Base-by-base conservation (phyloP, 768 basidiomycete genomes). In the Clathrus columnatus region DNA sequence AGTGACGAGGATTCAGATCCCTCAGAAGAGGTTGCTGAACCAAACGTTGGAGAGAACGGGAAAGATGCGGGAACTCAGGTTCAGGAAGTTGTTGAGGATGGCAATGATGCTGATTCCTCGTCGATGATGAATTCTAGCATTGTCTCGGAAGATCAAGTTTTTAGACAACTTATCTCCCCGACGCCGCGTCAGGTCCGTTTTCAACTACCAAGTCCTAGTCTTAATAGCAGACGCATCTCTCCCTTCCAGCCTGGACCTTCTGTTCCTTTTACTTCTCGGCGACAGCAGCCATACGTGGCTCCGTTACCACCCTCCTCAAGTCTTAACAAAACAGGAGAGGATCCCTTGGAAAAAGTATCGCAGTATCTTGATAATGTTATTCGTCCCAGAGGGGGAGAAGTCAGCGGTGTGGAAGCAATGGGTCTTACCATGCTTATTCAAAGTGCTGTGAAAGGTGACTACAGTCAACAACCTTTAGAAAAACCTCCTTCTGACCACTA, bases 121-220 rank as follows among this genome's bases (percentile, higher is more conserved):
- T 55, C 54, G 16, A n/a, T 20, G 18, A 21, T 55, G 26, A 53
- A 53, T 29, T n/a, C 43, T 5, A 55, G 54, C 27, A 55, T 6
- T 23, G n/a, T 48, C 17, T 55, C 54, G 14, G 54, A 55, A 32
- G 54, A 48, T n/a, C 54, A 55, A 30, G 54, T 55, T 46, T 3
- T 30, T 16, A 20, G 29, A 20, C 45, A 46, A n/a, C 46, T 55
- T 17, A 47, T 42, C 21, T 23, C 28, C 11, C 45, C 17, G 1
- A 26, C 36, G 36, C 41, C 51, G 46, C 54, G 54, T n/a, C 54
- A 55, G 18, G 54, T 55, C 29, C 54, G 29, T 20, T 55, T 55
- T 36, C 44, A 55, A 28, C 46, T 55, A 6, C 54, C 45, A n/a
- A 55, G 20, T 48, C 16, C n/a, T 18, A 47, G 48, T 30, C 54